Evolutionary conservation across 148 eudicot genomes (phyloP).

Genomic region (Dysphania ambrosioides): DNA sequence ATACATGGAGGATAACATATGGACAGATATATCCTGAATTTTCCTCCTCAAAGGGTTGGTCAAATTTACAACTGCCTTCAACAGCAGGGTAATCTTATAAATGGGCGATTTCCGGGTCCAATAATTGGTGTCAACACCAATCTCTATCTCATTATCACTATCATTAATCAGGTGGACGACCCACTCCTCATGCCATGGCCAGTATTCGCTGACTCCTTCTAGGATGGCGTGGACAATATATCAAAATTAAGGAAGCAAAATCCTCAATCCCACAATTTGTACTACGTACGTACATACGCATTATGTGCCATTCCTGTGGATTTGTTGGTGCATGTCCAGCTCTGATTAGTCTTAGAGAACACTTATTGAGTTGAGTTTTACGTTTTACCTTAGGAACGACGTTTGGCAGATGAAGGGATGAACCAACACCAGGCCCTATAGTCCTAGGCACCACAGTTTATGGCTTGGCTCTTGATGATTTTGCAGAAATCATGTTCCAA

Average conservation of each 20-base stretch:
- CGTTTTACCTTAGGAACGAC: conserved; percentile 68
- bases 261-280: no score
- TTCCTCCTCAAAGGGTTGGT: conserved; percentile 49
- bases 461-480: conserved; percentile 54
- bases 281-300: no score
- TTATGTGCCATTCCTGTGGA: no score
- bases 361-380: background rate
- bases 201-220: conserved; percentile 20
- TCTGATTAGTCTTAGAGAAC: background rate
- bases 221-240: no score
- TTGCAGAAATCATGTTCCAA: conserved; percentile 67
- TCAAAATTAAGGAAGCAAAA: no score
- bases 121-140: conserved; percentile 56
- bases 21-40: conserved; percentile 54
- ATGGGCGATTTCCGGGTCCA: conserved; percentile 87
- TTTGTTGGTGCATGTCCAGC: no score
- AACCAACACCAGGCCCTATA: conserved; percentile 38
- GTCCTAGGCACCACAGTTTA: conserved; percentile 51
- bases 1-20: conserved; percentile 53
- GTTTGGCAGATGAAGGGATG: conserved; percentile 61
- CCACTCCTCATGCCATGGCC: conserved; percentile 86
- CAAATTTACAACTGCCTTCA: background rate
- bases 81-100: conserved; percentile 71
- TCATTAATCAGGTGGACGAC: conserved; percentile 65
- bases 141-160: conserved; percentile 59